Conservation (phyloP, 345 rosid species). For the Schrenkiella parvula region DNA sequence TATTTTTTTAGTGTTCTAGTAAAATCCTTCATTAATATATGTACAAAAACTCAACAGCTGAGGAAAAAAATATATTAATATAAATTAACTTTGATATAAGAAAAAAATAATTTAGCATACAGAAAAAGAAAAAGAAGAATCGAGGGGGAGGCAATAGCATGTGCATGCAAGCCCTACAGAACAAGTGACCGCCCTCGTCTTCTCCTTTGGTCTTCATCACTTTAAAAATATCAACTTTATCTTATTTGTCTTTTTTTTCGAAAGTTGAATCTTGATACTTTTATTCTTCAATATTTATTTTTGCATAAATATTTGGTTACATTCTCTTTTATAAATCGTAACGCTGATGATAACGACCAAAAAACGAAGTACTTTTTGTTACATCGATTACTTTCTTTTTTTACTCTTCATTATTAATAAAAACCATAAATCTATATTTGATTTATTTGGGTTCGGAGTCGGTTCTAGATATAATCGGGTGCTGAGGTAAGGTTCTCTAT, state of each 20-base stretch:
- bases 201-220: conserved; percentile 12
- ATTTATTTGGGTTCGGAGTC: too few relatives aligned
- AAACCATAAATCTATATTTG: too few relatives aligned
- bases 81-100: neutral
- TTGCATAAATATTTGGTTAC: neutral
- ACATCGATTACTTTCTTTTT: too few relatives aligned
- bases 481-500: too few relatives aligned
- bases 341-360: neutral
- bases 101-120: neutral
- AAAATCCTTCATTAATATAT: neutral
- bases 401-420: too few relatives aligned
- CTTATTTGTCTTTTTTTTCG: conserved; percentile 20
- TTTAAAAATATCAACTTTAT: conserved; percentile 12
- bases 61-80: neutral
- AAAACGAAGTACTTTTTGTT: too few relatives aligned
- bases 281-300: neutral
- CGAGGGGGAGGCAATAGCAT: conserved; percentile 23
- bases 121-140: neutral
- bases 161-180: conserved; percentile 29
- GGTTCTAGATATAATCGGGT: too few relatives aligned
- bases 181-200: conserved; percentile 16
- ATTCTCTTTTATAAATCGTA: neutral
- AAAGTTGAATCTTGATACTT: neutral
- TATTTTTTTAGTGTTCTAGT: neutral
- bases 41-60: neutral